phyloP scores from a whole-genome alignment of 106 monocot genomes.

The Cymbidium sinense region DNA sequence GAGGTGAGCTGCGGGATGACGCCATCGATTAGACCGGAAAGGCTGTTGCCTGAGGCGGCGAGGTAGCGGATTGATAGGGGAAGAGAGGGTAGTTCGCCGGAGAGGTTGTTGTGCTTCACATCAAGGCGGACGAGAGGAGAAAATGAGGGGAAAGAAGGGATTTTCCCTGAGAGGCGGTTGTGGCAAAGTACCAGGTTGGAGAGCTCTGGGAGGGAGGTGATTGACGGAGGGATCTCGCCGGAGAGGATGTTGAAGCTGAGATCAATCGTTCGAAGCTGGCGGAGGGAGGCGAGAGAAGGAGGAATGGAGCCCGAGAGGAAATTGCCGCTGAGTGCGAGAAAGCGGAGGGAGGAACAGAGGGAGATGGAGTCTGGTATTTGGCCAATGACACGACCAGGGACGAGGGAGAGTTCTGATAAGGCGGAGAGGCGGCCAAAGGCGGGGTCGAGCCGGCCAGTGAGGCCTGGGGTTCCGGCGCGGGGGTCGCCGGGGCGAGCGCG shows the following conservation, averaged over 20 bases:
- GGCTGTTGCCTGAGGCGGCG: slow-evolving; percentile 37
- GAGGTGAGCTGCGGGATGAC: slow-evolving; percentile 39
- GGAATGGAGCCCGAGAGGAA: slow-evolving; percentile 57
- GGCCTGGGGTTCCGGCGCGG: slow-evolving; percentile 57
- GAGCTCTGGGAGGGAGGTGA: slow-evolving; percentile 24
- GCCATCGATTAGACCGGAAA: slow-evolving; percentile 39
- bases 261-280: slow-evolving; percentile 43
- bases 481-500: slow-evolving; percentile 54
- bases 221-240: slow-evolving; percentile 32
- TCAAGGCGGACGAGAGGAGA: slow-evolving; percentile 46
- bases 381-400: slow-evolving; percentile 57
- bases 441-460: slow-evolving; percentile 45
- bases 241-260: slow-evolving; percentile 67
- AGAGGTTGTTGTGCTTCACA: slow-evolving; percentile 51
- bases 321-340: slow-evolving; percentile 57
- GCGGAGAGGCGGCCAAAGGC: slow-evolving; percentile 36
- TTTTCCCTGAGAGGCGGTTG: slow-evolving; percentile 42
- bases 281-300: slow-evolving; percentile 23
- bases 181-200: slow-evolving; percentile 59
- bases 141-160: slow-evolving; percentile 37
- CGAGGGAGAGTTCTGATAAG: slow-evolving; percentile 56
- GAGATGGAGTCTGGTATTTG: slow-evolving; percentile 32
- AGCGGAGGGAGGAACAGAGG: slow-evolving; percentile 37
- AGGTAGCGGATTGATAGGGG: slow-evolving; percentile 54
- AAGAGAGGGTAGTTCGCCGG: slow-evolving; percentile 42